Base-by-base conservation (phyloP, 2,329 filamentous ascomycete genomes). In the Gaeumannomyces tritici region DNA sequence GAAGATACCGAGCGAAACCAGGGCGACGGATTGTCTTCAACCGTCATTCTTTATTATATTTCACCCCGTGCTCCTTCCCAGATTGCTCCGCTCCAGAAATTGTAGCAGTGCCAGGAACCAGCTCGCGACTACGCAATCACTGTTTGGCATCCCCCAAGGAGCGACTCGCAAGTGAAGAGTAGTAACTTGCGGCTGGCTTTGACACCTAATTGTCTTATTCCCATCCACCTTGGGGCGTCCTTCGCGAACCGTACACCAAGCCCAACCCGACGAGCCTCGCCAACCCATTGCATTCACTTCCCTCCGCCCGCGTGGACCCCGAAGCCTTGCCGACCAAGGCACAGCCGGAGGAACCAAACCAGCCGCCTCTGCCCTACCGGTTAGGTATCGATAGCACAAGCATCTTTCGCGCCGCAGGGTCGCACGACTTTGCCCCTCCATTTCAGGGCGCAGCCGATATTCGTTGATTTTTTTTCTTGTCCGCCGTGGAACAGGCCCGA, bases 321-420 rank as follows among this genome's bases (percentile, higher is more conserved):
- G 42, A 24, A n/a, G 7, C 21, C n/a, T 24, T 18, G 9, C 21
- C 4, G 21, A 51, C 8, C 21, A n/a, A 51, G n/a, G 6, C 42
- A 51, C n/a, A 51, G 42, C 18, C n/a, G 11, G 42, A 51, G 21
- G 42, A 18, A 51, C 21, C 18, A n/a, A n/a, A 42, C 35, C 35
- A 42, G 6, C n/a, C 42, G 42, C 42, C 42, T 51, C n/a, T 51
- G 18, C 21, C 42, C n/a, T 51, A 24, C 42, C 42, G 21, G 24
- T 35, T 57, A 29, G 60, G 31, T 57, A 61, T 61, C 60, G 60
- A 61, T 61, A 61, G 60, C 27, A 56, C n/a, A 61, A 47, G 21
- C 59, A 61, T 61, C 27, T 29, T 54, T 60, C 28, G n/a, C 47
- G 21, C 42, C 54, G 42, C 47, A 27, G 35, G 31, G 42, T 57